Evolutionary conservation across 2,329 filamentous ascomycete species (phyloP).

Genomic region (Dactylellina sp.): DNA sequence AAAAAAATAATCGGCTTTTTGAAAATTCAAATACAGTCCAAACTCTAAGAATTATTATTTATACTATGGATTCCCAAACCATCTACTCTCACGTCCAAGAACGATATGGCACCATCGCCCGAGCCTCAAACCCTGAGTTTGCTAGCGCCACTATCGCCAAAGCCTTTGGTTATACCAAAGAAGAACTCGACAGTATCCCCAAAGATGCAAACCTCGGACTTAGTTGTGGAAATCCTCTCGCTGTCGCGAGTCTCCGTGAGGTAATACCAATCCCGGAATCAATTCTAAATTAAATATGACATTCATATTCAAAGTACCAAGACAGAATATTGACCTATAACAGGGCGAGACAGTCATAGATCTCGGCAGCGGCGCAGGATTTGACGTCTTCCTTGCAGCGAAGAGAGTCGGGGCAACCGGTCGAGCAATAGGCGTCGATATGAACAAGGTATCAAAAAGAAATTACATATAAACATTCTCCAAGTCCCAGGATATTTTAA

Average conservation of each 20-base stretch:
- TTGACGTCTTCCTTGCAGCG: constrained; percentile 71
- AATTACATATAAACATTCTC: too few species aligned
- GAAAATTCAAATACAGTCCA: too few species aligned
- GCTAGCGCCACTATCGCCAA: constrained; percentile 31
- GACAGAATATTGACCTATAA: too few species aligned
- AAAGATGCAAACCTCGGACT: constrained; percentile 57
- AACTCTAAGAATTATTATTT: too few species aligned
- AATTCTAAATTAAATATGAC: too few species aligned
- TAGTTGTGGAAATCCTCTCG: constrained; percentile 59
- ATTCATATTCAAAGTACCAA: too few species aligned
- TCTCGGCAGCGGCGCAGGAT: constrained; percentile 70
- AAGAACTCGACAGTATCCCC: constrained; percentile 58
- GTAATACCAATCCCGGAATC: too few species aligned
- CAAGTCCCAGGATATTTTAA: too few species aligned
- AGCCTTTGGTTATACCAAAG: constrained; percentile 59
- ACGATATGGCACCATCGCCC: constrained; percentile 17
- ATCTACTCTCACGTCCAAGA: constrained; percentile 26
- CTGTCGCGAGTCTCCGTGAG: constrained; percentile 65
- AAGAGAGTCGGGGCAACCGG: constrained; percentile 67
- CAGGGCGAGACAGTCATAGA: constrained; percentile 72
- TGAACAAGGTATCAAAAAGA: constrained; percentile 68
- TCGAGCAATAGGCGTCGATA: constrained; percentile 71
- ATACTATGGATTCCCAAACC: constrained; percentile 16
- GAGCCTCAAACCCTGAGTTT: constrained; percentile 14
- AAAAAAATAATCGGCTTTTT: too few species aligned